These are phyloP conservation scores for Circinella umbellata DNA, from an alignment of 371 early-diverging fungal species.

Conservation along the genomic window DNA sequence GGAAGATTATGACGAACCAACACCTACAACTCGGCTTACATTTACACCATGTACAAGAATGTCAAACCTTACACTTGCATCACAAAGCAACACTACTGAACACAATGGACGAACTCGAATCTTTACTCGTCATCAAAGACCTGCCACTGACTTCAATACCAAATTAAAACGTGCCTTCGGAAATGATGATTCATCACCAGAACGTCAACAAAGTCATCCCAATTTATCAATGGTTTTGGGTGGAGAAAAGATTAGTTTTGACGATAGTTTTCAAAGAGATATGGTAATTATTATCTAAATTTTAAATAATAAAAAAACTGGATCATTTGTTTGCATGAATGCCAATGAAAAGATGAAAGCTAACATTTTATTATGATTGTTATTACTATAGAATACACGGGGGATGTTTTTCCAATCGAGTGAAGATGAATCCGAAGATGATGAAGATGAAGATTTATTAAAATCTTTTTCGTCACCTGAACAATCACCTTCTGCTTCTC, in stretches of 20 bases:
- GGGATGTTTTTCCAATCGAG: slow-evolving; percentile 3
- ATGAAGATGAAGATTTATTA: slow-evolving; percentile 1
- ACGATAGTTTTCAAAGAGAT: neutral
- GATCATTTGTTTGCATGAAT: neutral
- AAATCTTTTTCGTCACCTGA: neutral
- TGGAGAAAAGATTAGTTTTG: slow-evolving; percentile 5
- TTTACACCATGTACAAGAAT: slow-evolving; percentile 10
- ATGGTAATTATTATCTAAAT: neutral
- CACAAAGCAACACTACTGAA: neutral
- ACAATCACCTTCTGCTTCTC: neutral
- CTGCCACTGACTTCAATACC: slow-evolving; percentile 1
- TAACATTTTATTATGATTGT: neutral
- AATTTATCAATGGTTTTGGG: slow-evolving; percentile 1
- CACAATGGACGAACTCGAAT: neutral
- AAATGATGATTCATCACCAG: neutral
- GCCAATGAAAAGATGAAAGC: neutral
- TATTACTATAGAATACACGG: neutral
- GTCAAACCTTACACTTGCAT: slow-evolving; percentile 5
- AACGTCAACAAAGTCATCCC: neutral
- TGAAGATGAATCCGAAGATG: slow-evolving; percentile 7
- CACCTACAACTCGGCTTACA: slow-evolving; percentile 1
- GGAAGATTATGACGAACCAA: slow-evolving; percentile 2
- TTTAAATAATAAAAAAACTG: neutral
- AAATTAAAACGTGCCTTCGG: slow-evolving; percentile 5
- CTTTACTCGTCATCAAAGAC: neutral